These are phyloP conservation scores for Termitomyces sp. DNA, from an alignment of 768 basidiomycete genomes.

Conservation along the genomic window DNA sequence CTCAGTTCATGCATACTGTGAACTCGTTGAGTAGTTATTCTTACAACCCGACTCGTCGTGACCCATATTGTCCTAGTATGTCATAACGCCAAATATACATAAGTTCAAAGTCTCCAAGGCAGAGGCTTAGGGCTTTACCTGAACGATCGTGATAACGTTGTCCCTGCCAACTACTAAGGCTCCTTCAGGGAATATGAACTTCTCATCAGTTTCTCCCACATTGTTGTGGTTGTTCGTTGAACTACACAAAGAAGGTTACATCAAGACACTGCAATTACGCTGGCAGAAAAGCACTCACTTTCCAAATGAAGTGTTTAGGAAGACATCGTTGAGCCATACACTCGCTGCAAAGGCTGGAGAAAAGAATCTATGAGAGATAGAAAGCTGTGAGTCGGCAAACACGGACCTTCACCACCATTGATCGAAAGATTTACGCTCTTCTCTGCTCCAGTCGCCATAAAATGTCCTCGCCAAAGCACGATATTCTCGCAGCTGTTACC, in stretches of 20 bases:
- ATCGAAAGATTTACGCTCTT: conserved; percentile 71
- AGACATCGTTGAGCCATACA: no score
- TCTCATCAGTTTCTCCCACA: no score
- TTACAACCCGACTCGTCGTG: conserved; percentile 59
- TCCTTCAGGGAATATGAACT: no score
- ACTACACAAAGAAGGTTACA: no score
- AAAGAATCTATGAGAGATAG: not conserved
- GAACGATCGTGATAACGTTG: conserved; percentile 77
- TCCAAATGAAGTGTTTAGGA: no score
- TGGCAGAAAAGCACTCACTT: no score
- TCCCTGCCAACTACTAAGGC: conserved; percentile 57
- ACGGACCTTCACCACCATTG: conserved; percentile 72
- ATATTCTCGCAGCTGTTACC: conserved; percentile 82
- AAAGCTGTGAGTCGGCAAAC: not conserved
- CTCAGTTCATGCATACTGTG: not conserved
- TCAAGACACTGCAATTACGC: no score
- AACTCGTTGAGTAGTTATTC: conserved; percentile 8
- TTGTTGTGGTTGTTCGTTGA: no score
- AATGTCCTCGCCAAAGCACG: conserved; percentile 82
- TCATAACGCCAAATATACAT: not conserved
- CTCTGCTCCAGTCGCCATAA: conserved; percentile 56
- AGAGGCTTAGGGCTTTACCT: conserved; percentile 38
- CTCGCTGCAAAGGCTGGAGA: conserved; percentile 63
- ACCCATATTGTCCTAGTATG: conserved; percentile 74
- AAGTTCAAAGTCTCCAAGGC: not conserved